A percentile compares a stretch with the other conserved stretches of the same genome.
phyloP scores from a whole-genome alignment of 116 monocot genomes.

The Dioscorea cayenensis region DNA sequence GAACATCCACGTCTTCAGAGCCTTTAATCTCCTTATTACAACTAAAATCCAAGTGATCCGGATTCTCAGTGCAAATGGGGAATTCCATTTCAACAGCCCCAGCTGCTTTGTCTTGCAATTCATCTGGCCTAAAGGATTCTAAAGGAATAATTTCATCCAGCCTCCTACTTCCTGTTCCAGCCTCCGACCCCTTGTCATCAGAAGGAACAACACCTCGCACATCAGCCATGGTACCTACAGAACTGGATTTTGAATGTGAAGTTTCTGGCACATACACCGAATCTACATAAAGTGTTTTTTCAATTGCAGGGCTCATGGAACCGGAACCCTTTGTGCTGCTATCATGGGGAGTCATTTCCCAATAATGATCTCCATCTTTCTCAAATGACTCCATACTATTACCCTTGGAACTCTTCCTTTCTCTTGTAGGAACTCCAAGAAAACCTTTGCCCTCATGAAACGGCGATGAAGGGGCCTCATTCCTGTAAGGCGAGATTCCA shows the following conservation, averaged over 20 bases:
- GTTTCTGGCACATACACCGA: slow-evolving; percentile 24
- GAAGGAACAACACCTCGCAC: slow-evolving; percentile 1
- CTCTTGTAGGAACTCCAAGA: slow-evolving; percentile 41
- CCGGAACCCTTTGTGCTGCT: slow-evolving; percentile 35
- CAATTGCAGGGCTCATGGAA: slow-evolving; percentile 30
- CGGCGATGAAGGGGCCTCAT: slow-evolving; percentile 34
- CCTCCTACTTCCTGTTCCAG: slow-evolving; percentile 12
- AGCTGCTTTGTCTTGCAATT: neutral
- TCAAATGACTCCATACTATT: slow-evolving; percentile 27
- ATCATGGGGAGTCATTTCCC: slow-evolving; percentile 14
- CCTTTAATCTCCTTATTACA: slow-evolving; percentile 1
- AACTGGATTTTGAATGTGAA: slow-evolving; percentile 29
- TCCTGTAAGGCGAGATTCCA: slow-evolving; percentile 36
- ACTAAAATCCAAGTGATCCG: slow-evolving; percentile 11
- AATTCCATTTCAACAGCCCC: neutral
- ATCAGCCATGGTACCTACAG: neutral
- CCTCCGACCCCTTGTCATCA: slow-evolving; percentile 17
- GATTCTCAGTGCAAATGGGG: neutral
- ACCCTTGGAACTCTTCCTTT: slow-evolving; percentile 17
- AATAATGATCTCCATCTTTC: slow-evolving; percentile 28
- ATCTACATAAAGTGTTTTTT: slow-evolving; percentile 35
- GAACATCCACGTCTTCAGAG: slow-evolving; percentile 2
- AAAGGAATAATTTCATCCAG: slow-evolving; percentile 15
- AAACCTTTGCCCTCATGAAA: slow-evolving; percentile 44
- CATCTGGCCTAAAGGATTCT: slow-evolving; percentile 13